phyloP scores from a whole-genome alignment of 768 basidiomycete genomes.

The Naematelia aurantialba region DNA sequence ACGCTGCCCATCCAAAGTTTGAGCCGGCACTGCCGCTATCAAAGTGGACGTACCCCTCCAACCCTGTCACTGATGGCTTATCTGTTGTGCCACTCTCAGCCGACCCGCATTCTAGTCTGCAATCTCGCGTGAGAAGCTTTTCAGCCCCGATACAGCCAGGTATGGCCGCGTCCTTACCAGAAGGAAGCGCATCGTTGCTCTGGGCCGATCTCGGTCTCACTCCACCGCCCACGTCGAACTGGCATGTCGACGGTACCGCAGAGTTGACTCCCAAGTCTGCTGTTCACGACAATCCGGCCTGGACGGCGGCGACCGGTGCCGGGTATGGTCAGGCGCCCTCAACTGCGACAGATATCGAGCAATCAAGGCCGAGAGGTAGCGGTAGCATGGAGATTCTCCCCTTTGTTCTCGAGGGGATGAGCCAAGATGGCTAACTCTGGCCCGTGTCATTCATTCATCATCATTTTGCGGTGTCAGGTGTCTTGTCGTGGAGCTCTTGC shows the following conservation, averaged over 20 bases:
- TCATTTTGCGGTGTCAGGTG: no score
- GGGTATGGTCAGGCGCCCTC: no score
- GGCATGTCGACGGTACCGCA: not conserved
- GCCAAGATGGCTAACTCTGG: no score
- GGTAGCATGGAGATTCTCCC: no score
- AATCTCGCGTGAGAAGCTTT: not conserved
- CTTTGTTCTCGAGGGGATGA: no score
- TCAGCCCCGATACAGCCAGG: not conserved
- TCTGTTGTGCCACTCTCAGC: not conserved
- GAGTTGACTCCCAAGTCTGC: not conserved
- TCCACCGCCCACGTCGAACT: no score
- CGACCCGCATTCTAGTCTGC: not conserved
- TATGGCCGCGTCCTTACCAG: not conserved
- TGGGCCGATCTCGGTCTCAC: not conserved
- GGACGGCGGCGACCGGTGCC: no score
- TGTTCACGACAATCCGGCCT: no score
- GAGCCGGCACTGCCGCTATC: not conserved
- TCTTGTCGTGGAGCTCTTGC: no score
- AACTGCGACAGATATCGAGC: no score
- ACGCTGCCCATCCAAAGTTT: not conserved
- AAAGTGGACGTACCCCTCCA: not conserved
- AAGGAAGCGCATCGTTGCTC: not conserved
- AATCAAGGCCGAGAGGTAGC: no score
- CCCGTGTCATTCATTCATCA: no score
- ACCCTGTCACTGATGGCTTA: not conserved